Evolutionary conservation across 805 yeast genomes (phyloP), one percentile per base, ranked within the genome.

Genomic region (Lachancea nothofagi): DNA sequence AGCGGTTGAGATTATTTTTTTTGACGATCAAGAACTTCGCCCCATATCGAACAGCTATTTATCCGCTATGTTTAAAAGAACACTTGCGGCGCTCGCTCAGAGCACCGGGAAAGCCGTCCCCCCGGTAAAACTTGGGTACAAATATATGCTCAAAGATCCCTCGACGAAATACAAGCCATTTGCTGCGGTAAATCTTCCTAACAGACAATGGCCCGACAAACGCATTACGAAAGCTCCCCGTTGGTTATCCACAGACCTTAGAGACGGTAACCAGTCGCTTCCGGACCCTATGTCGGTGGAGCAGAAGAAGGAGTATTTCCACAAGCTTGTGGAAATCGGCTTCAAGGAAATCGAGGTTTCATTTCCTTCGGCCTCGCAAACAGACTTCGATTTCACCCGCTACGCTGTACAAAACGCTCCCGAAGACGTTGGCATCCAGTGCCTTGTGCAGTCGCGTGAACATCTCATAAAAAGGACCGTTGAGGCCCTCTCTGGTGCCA

Each of bases 231-330:
- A 78, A 58, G 82, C 88, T 4, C 90, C 90, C 46, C 70, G 88
- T 57, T 82, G 90, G 90, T 69, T 82, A 40, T 76, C 86, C 7
- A 82, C 90, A 1, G 90, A 82, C 61, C 69, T 82, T 47, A 74
- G 90, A 67, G 90, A 82, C 55, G 90, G 90, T 47, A 82, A 82
- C 64, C 90, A 82, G 59, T 77, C 88, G 14, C 68, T 82, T 42
- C 90, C 90, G 20, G 90, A 82, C 64, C 90, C 90, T 21, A 82
- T 82, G 90, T 71, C 82, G 7, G 75, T 82, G 12, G 78, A 71
- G 37, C 84, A 82, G 61, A 82, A 82, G 64, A 80, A 80, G 55
- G 80, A 76, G 53, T 81, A 81, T 58, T 82, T 81, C 69, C 79
- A 79, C 52, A 82, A 82, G 61, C 67, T 82, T 49, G 51, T 81